Evolutionary conservation across 2,329 filamentous ascomycete genomes (phyloP).

Genomic region (Pseudocercospora pini-densiflorae): DNA sequence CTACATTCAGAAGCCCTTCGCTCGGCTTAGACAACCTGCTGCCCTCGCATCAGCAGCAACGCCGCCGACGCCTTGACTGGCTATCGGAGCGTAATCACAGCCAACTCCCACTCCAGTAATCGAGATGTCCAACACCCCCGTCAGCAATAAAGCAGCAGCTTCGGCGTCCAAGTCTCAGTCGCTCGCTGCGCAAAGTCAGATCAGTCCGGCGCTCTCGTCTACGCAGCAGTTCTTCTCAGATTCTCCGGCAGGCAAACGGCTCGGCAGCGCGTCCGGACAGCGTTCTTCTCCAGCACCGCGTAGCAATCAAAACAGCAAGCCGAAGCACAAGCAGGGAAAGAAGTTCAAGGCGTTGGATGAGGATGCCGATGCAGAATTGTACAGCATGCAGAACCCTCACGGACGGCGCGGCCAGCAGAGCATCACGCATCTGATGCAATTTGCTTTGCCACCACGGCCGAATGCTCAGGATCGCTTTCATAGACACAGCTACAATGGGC

Average conservation of each 20-base stretch:
- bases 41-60: slow-evolving; percentile 16
- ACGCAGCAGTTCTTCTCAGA: slow-evolving; percentile 49
- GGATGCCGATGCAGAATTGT: slow-evolving; percentile 77
- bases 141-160: slow-evolving; percentile 40
- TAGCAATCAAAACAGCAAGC: slow-evolving; percentile 76
- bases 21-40: slow-evolving; percentile 15
- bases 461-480: slow-evolving; percentile 58
- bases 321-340: slow-evolving; percentile 82
- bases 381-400: slow-evolving; percentile 44
- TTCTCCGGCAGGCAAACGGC: slow-evolving; percentile 43
- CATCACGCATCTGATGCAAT: slow-evolving; percentile 96
- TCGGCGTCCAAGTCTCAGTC: slow-evolving; percentile 47
- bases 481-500: slow-evolving; percentile 44
- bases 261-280: slow-evolving; percentile 32
- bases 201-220: slow-evolving; percentile 50
- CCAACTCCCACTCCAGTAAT: background rate
- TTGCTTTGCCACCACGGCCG: slow-evolving; percentile 77
- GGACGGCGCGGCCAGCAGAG: slow-evolving; percentile 89
- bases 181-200: slow-evolving; percentile 37
- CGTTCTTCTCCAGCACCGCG: slow-evolving; percentile 56
- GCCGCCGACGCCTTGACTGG: slow-evolving; percentile 31
- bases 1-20: slow-evolving; percentile 13
- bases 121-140: slow-evolving; percentile 50
- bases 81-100: slow-evolving; percentile 16
- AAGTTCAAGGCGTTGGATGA: slow-evolving; percentile 74